Conservation (phyloP, 306 rosid species). For the Vicia faba region DNA sequence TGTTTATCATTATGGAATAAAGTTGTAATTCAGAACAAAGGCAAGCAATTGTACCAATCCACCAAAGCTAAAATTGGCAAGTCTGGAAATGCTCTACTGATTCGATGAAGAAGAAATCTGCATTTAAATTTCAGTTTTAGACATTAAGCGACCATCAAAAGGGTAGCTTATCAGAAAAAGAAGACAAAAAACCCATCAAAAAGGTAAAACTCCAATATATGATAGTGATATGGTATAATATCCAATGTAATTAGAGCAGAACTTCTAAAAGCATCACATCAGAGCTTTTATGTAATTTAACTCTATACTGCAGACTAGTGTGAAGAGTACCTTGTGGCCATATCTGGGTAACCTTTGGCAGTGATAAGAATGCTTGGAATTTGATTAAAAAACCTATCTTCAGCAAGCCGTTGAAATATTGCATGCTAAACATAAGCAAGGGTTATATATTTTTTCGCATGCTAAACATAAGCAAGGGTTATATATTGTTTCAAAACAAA, state of each 20-base stretch:
- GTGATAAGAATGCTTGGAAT: conserved; percentile 91
- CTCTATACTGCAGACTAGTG: conserved; percentile 34
- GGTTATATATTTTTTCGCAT: too few relatives aligned
- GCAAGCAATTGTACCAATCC: too few relatives aligned
- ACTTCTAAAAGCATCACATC: neutral
- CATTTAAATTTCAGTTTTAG: conserved; percentile 27
- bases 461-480: conserved; percentile 53
- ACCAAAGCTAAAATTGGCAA: too few relatives aligned
- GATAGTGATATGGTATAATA: neutral
- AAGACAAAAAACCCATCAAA: neutral
- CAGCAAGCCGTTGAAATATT: conserved; percentile 76
- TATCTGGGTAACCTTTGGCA: conserved; percentile 94
- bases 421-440: conserved; percentile 66
- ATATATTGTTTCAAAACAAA: conserved; percentile 5
- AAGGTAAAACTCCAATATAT: neutral
- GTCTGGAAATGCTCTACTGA: conserved; percentile 24
- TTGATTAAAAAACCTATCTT: conserved; percentile 76
- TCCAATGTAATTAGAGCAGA: conserved; percentile 14
- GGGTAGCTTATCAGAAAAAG: neutral
- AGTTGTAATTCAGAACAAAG: too few relatives aligned
- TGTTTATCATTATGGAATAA: too few relatives aligned
- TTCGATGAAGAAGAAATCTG: conserved; percentile 80
- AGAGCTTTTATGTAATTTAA: neutral
- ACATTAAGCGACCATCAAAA: conserved; percentile 7
- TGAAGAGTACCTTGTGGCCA: conserved; percentile 70